phyloP scores from a whole-genome alignment of 75 land plant genomes.

The Pinus taeda region DNA sequence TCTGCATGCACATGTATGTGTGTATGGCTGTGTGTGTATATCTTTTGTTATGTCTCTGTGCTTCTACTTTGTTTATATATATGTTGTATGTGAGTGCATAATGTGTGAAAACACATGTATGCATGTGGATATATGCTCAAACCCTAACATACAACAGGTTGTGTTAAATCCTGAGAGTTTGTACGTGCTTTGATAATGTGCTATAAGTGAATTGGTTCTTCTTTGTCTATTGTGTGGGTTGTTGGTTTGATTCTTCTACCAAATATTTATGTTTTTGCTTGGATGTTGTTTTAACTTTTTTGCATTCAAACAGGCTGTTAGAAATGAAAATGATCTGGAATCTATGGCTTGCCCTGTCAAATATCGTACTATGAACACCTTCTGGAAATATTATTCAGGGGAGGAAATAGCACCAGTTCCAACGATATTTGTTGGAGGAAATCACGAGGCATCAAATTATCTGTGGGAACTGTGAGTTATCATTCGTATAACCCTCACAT shows the following conservation, averaged over 20 bases:
- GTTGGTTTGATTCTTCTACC: neutral
- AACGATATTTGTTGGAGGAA: slow-evolving; percentile 92
- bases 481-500: neutral
- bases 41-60: no score
- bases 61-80: no score
- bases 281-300: neutral
- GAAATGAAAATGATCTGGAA: slow-evolving; percentile 77
- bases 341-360: slow-evolving; percentile 71
- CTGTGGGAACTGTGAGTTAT: slow-evolving; percentile 93
- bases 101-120: no score
- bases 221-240: neutral
- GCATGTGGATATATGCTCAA: no score
- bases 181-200: no score
- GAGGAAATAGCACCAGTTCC: slow-evolving; percentile 75
- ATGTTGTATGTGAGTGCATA: no score
- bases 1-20: no score
- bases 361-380: slow-evolving; percentile 68
- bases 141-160: no score
- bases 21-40: no score
- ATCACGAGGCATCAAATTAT: slow-evolving; percentile 97
- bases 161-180: no score
- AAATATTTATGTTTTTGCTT: neutral
- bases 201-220: no score
- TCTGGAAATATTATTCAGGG: slow-evolving; percentile 98
- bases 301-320: slow-evolving; percentile 62